phyloP scores from a whole-genome alignment of 768 basidiomycete genomes.

The Russula virescens region DNA sequence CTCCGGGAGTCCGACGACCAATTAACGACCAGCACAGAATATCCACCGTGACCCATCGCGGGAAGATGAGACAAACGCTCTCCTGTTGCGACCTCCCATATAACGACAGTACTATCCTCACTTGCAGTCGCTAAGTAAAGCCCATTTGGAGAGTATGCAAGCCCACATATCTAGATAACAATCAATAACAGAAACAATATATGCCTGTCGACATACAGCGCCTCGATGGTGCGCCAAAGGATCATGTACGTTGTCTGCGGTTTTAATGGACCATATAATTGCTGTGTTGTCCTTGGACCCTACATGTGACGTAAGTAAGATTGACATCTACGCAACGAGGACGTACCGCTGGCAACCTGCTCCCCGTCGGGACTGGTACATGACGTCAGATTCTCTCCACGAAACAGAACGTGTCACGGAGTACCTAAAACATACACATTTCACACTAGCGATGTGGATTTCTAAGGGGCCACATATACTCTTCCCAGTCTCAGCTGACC shows the following conservation, averaged over 20 bases:
- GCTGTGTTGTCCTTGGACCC: slow-evolving; percentile 9
- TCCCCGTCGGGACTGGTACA: slow-evolving; percentile 14
- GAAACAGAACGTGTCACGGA: background rate
- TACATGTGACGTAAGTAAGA: background rate
- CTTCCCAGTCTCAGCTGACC: slow-evolving; percentile 13
- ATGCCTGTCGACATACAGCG: background rate
- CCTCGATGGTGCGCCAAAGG: slow-evolving; percentile 1
- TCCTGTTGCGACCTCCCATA: slow-evolving; percentile 44
- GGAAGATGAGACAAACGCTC: slow-evolving; percentile 33
- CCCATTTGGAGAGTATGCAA: slow-evolving; percentile 23
- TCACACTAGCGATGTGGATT: slow-evolving; percentile 7
- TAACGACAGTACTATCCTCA: slow-evolving; percentile 41
- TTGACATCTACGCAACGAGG: background rate
- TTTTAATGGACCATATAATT: slow-evolving; percentile 16
- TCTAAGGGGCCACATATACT: slow-evolving; percentile 15
- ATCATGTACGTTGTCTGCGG: background rate
- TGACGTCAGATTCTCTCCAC: background rate
- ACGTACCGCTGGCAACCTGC: slow-evolving; percentile 16
- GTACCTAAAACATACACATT: slow-evolving; percentile 17
- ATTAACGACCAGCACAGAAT: slow-evolving; percentile 4
- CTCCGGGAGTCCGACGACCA: slow-evolving; percentile 12
- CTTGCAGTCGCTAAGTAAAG: slow-evolving; percentile 38
- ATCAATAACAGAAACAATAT: background rate
- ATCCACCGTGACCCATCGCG: background rate
- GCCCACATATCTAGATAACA: background rate